A percentile compares a stretch with the other conserved stretches of the same genome.
These are phyloP conservation scores for Gastrolobium villosum DNA, from an alignment of 306 rosid genomes.

Conservation along the genomic window DNA sequence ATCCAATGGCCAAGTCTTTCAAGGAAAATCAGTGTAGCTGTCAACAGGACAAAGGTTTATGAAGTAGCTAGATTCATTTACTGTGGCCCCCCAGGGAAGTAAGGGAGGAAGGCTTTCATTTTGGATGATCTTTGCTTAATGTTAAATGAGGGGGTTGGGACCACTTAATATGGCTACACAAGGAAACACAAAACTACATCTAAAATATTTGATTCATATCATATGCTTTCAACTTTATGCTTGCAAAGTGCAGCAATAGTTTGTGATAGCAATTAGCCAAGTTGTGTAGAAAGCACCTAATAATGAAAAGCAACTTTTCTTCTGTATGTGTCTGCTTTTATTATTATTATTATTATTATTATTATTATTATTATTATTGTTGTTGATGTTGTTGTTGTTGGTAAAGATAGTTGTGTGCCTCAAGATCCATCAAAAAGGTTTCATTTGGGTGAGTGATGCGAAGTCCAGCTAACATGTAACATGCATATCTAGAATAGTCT, in stretches of 20 bases:
- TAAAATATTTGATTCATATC: background rate
- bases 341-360: too few species aligned
- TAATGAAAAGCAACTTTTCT: background rate
- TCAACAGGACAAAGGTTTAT: background rate
- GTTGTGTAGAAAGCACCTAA: background rate
- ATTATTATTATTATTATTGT: too few species aligned
- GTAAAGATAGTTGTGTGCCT: background rate
- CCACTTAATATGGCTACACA: constrained; percentile 17
- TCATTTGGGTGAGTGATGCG: background rate
- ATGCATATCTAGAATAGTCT: too few species aligned
- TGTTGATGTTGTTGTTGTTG: too few species aligned
- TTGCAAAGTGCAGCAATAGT: background rate
- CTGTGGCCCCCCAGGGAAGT: constrained; percentile 4
- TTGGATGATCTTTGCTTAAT: constrained; percentile 11
- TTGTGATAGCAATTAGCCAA: background rate
- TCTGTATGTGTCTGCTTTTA: too few species aligned
- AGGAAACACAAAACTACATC: background rate
- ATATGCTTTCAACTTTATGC: background rate
- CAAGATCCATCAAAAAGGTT: background rate
- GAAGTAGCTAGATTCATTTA: too few species aligned
- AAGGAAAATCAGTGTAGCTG: background rate
- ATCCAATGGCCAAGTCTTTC: background rate
- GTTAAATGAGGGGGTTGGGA: constrained; percentile 37
- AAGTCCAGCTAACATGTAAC: background rate
- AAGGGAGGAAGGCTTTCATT: background rate